Base-by-base conservation (phyloP, 169 alveolate genomes). In the Theileria sp. region DNA sequence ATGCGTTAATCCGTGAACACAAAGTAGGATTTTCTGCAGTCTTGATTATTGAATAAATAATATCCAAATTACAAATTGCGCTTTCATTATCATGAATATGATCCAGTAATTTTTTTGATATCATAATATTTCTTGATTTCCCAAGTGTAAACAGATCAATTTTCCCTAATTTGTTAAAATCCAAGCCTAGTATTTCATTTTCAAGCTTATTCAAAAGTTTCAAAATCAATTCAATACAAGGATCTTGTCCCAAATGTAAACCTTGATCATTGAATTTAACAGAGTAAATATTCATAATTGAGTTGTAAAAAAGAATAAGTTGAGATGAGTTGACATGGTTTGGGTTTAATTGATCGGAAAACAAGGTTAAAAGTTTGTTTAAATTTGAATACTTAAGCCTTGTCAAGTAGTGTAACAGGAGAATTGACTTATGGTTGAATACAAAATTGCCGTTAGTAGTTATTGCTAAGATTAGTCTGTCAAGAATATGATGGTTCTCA, bases 331-430 rank as follows among this genome's bases (percentile, higher is more conserved):
- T 64, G 7, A 64, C 12, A 17, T 21, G 32, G 23, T 38, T 64
- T 7, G 38, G n/a, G 6, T 26, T 21, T 0, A 64, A 64, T 4
- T 64, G 1, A 3, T 64, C 44, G 6, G 3, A 17, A 30, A 64
- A 64, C 38, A 23, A 23, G 32, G 19, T 10, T 7, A 64, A 21
- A 19, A 64, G 32, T 1, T 49, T 3, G 23, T 38, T 21, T 21
- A 64, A 25, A 64, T 64, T 21, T 32, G 23, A 28, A 38, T 64
- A 64, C 8, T 64, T 64, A 6, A 64, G 23, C 72, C 12, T 5
- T 21, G 38, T 38, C 72, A 64, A 38, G 78, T 83, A 83, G 62
- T 83, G 86, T 49, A 83, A 61, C 78, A 83, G 51, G 10, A 74
- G 78, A 30, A 76, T 76, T 8, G 70, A 75, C 64, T 83, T 83